These are phyloP conservation scores for Eruca vesicaria DNA, from an alignment of 441 rosid species.

Conservation along the genomic window DNA sequence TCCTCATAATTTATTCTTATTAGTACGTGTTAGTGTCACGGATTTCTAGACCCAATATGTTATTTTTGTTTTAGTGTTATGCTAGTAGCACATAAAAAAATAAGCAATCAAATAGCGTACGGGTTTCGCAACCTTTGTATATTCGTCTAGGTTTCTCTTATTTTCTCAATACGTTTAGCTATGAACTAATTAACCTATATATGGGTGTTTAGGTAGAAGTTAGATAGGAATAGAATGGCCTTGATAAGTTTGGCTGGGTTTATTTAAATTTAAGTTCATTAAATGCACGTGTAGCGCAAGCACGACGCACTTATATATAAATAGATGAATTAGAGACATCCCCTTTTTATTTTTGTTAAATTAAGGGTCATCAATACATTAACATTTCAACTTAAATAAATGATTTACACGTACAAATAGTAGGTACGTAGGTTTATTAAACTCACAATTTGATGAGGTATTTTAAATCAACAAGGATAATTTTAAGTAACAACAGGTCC, in stretches of 20 bases:
- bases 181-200: background rate
- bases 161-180: background rate
- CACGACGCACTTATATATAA: constrained; percentile 4
- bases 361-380: background rate
- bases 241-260: background rate
- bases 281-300: constrained; percentile 18
- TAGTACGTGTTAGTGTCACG: background rate
- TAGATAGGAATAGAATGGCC: constrained; percentile 6
- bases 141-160: background rate
- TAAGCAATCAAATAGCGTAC: background rate
- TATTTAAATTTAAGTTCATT: background rate
- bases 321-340: constrained; percentile 1
- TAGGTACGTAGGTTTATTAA: constrained; percentile 4
- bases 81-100: background rate
- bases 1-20: background rate
- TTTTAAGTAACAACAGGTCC: constrained; percentile 1
- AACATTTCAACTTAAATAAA: background rate
- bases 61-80: background rate
- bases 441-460: background rate
- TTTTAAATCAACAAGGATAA: background rate
- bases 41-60: background rate
- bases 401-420: background rate
- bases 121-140: background rate
- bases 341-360: background rate
- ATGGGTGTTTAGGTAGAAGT: constrained; percentile 29